Evolutionary conservation across 208 protist species (phyloP), one percentile per base, ranked within the genome.

Genomic region (Kentomonas sorsogonicus): DNA sequence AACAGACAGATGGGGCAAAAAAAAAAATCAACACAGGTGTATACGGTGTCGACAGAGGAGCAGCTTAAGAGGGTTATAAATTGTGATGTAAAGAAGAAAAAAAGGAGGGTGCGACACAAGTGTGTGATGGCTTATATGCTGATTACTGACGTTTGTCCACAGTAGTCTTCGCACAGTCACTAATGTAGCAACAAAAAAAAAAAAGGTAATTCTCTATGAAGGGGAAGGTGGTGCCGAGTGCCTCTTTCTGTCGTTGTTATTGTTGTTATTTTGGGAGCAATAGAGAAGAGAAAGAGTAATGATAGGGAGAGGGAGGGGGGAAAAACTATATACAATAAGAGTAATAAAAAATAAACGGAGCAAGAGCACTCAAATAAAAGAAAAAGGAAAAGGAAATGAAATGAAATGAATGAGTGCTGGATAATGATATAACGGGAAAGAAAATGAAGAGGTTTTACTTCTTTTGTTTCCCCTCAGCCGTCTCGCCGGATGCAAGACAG

Each of bases 231-330:
- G 58, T 6, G 56, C 39, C 34, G n/a, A n/a, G n/a, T n/a, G n/a
- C n/a, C n/a, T n/a, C n/a, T n/a, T n/a, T n/a, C n/a, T n/a, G n/a
- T n/a, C n/a, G n/a, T n/a, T n/a, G n/a, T n/a, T n/a, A n/a, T n/a
- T n/a, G n/a, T n/a, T n/a, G n/a, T n/a, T n/a, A 75, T 61, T 18
- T 69, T 54, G 20, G 69, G 69, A n/a, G 69, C 70, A 20, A 62
- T 51, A 54, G 64, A 81, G 1, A n/a, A 87, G 77, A 13, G 83
- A 84, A 46, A 87, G 87, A 3, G 79, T 73, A 79, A 91, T 91
- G 46, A 15, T 44, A 57, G 23, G 1, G 51, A 41, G 41, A 48
- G 16, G 38, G 1, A 60, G 45, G 33, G 5, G 34, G 29, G 20
- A 47, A 65, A 64, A 38, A 53, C 11, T 20, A 62, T 1, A 40